These are phyloP conservation scores for Xerocomellus chrysenteron DNA, from an alignment of 768 basidiomycete genomes.

Conservation along the genomic window DNA sequence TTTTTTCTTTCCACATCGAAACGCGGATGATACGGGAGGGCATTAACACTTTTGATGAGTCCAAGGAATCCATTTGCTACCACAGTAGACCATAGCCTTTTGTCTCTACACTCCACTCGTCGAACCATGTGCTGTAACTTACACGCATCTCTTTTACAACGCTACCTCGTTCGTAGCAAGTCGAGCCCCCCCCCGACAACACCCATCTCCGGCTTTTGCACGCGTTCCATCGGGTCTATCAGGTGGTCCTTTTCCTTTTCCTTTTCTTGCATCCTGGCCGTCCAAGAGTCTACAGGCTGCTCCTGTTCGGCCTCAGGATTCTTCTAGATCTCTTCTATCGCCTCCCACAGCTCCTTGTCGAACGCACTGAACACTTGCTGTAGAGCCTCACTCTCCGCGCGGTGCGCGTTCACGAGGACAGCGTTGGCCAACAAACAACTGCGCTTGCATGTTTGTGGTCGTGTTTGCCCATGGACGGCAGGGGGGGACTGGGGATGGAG, in stretches of 20 bases:
- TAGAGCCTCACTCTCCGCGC: constrained; percentile 59
- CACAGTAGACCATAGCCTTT: too few relatives aligned
- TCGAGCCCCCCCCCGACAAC: constrained; percentile 23
- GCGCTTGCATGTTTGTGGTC: too few relatives aligned
- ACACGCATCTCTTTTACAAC: neutral
- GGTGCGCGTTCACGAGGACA: constrained; percentile 45
- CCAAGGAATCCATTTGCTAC: too few relatives aligned
- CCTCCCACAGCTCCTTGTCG: constrained; percentile 51
- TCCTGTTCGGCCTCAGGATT: constrained; percentile 33
- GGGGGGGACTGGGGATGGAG: too few relatives aligned
- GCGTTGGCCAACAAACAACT: too few relatives aligned
- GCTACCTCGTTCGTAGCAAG: constrained; percentile 16
- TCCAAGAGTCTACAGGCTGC: constrained; percentile 45
- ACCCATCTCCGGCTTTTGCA: constrained; percentile 46
- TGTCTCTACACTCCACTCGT: too few relatives aligned
- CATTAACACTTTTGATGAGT: too few relatives aligned
- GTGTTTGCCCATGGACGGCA: too few relatives aligned
- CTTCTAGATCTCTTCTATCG: constrained; percentile 69
- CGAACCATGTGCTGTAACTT: neutral
- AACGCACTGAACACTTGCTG: constrained; percentile 62
- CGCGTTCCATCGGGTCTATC: constrained; percentile 50
- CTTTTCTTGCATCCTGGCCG: constrained; percentile 51
- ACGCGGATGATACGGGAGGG: too few relatives aligned
- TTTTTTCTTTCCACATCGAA: too few relatives aligned
- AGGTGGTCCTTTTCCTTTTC: constrained; percentile 40